Conservation (phyloP, 23 red algal species). For the Gracilaria caudata region DNA sequence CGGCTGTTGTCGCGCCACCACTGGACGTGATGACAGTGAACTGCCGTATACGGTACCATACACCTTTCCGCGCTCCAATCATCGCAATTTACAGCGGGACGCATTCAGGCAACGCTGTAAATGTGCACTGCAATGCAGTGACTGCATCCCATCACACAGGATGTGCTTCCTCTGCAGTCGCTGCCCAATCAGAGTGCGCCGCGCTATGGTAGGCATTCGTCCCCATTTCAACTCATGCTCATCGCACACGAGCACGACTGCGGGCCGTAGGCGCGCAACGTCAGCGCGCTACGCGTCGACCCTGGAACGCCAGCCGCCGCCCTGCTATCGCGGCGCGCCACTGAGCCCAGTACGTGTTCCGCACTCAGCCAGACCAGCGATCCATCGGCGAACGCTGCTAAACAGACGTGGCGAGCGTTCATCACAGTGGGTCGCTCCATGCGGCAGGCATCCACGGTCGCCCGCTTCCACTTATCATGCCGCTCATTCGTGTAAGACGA, state of each 20-base stretch:
- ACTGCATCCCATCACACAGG: too few relatives aligned
- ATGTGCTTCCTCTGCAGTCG: too few relatives aligned
- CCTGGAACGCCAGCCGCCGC: background rate
- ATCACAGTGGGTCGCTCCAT: background rate
- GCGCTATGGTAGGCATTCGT: background rate
- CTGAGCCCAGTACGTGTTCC: background rate
- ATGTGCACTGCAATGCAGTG: too few relatives aligned
- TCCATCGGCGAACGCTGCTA: slow-evolving; percentile 45
- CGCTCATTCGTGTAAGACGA: background rate
- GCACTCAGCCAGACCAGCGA: slow-evolving; percentile 17
- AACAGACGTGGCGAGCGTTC: background rate
- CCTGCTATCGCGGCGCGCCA: background rate
- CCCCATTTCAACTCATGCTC: background rate
- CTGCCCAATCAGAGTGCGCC: slow-evolving; percentile 5
- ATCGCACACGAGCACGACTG: too few relatives aligned
- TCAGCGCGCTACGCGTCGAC: slow-evolving; percentile 5
- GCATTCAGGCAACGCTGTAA: background rate
- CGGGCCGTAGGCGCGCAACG: too few relatives aligned
- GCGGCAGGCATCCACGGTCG: background rate
- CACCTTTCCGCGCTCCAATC: background rate
- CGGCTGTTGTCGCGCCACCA: too few relatives aligned
- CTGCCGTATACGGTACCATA: too few relatives aligned
- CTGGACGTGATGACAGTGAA: background rate
- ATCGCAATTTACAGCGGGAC: background rate
- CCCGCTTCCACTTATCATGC: background rate